Evolutionary conservation across 1,284 basidiomycete genomes (phyloP).

Genomic region (Pulchroboletus neoregius): DNA sequence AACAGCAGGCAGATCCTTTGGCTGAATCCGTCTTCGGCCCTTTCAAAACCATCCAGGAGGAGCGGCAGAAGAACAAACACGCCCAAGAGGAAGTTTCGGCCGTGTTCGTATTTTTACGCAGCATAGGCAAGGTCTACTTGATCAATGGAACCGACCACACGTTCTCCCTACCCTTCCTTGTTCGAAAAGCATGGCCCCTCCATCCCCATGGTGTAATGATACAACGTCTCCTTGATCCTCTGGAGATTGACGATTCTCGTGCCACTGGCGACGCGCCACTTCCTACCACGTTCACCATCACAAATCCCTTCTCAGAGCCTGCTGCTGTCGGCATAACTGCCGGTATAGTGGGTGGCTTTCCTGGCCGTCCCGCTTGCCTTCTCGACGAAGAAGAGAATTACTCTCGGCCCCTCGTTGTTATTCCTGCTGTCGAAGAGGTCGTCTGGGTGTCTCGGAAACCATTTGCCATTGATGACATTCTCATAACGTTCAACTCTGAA

Average conservation of each 20-base stretch:
- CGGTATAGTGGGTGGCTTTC: constrained; percentile 49
- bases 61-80: constrained; percentile 32
- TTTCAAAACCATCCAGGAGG: constrained; percentile 38
- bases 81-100: constrained; percentile 45
- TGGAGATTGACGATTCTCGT: constrained; percentile 64
- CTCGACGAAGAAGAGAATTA: constrained; percentile 54
- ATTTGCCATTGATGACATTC: constrained; percentile 44
- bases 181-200: constrained; percentile 75
- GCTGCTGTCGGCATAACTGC: constrained; percentile 61
- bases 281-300: constrained; percentile 75
- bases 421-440: constrained; percentile 59
- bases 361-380: constrained; percentile 39
- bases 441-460: constrained; percentile 54
- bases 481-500: constrained; percentile 55
- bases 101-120: constrained; percentile 76
- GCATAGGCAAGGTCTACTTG: constrained; percentile 70
- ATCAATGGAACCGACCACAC: constrained; percentile 73
- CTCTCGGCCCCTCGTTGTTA: constrained; percentile 44
- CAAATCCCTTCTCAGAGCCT: constrained; percentile 73
- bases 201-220: constrained; percentile 72
- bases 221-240: constrained; percentile 67
- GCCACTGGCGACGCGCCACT: constrained; percentile 58
- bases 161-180: constrained; percentile 79
- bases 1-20: constrained; percentile 32
- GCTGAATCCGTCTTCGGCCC: constrained; percentile 54